Conservation (phyloP, 2,329 filamentous ascomycete genomes). For the Trichophyton verrucosum region DNA sequence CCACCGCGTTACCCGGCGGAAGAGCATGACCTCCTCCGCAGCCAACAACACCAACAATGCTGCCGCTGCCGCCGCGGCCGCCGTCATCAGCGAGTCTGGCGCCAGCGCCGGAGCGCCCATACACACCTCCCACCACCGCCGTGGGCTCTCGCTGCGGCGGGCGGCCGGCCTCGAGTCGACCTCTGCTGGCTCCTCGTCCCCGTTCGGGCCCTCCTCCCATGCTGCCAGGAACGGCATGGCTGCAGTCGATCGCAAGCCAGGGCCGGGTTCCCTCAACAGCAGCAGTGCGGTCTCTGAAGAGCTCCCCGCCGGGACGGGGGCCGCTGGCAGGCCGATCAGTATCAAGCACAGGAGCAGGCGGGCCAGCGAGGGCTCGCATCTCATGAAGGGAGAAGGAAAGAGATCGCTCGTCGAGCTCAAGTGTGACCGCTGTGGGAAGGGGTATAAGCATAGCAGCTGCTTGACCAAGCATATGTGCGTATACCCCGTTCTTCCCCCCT, state of each 20-base stretch:
- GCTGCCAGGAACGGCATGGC: constrained; percentile 25
- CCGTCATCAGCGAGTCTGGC: constrained; percentile 49
- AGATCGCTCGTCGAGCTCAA: constrained; percentile 76
- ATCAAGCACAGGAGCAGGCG: constrained; percentile 46
- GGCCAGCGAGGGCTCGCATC: constrained; percentile 75
- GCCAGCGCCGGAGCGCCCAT: constrained; percentile 46
- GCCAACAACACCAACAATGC: constrained; percentile 57
- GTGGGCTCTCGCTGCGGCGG: constrained; percentile 31
- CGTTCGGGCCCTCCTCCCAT: constrained; percentile 25
- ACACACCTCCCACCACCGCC: constrained; percentile 45
- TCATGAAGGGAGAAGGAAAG: constrained; percentile 65
- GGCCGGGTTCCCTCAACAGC: constrained; percentile 21
- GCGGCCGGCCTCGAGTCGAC: constrained; percentile 52
- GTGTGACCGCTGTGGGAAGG: constrained; percentile 97
- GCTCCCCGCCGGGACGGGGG: constrained; percentile 24
- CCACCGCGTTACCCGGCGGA: constrained; percentile 80
- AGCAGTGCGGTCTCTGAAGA: constrained; percentile 37
- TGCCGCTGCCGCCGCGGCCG: constrained; percentile 44
- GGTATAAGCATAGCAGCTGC: constrained; percentile 99
- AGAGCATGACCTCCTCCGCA: constrained; percentile 74
- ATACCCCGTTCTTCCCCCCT: constrained; percentile 31
- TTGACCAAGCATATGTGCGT: constrained; percentile 99
- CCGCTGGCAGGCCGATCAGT: constrained; percentile 32
- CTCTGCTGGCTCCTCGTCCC: constrained; percentile 32
- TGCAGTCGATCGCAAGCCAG: constrained; percentile 26